phyloP scores from a whole-genome alignment of 2,329 filamentous ascomycete species.

The Xylaria sp. region DNA sequence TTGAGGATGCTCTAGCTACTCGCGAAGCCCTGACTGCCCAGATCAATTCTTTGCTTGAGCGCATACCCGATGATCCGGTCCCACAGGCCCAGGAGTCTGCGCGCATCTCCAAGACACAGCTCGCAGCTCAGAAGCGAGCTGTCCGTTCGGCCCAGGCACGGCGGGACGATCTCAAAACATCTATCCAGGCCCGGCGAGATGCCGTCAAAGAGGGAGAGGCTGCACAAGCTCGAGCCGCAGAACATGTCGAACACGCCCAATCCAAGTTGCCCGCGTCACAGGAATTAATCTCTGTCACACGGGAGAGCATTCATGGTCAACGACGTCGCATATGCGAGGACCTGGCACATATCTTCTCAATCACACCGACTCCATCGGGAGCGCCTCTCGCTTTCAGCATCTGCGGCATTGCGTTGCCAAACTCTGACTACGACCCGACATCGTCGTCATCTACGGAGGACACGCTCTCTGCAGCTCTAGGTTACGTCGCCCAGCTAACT shows the following conservation, averaged over 20 bases:
- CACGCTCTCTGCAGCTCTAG: conserved; percentile 78
- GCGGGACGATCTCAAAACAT: conserved; percentile 70
- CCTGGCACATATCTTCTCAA: conserved; percentile 78
- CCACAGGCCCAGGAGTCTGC: conserved; percentile 57
- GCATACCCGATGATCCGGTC: conserved; percentile 49
- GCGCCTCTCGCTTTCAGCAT: conserved; percentile 83
- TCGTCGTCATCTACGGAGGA: conserved; percentile 64
- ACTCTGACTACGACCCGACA: conserved; percentile 71
- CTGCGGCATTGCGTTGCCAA: conserved; percentile 77
- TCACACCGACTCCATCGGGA: conserved; percentile 64
- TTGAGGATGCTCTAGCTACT: conserved; percentile 85
- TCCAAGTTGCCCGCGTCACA: conserved; percentile 64
- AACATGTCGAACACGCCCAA: conserved; percentile 66
- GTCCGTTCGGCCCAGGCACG: conserved; percentile 66
- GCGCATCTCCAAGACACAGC: conserved; percentile 56
- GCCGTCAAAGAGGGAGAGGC: conserved; percentile 70
- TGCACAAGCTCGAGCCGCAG: conserved; percentile 62
- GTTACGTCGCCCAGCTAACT: conserved; percentile 77
- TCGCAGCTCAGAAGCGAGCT: conserved; percentile 68
- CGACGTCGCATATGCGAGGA: conserved; percentile 87
- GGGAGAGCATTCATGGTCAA: conserved; percentile 79
- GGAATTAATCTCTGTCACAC: conserved; percentile 59
- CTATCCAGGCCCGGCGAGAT: conserved; percentile 67
- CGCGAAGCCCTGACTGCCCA: conserved; percentile 76
- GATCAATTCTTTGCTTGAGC: conserved; percentile 66